Conservation (phyloP, 1,284 basidiomycete species). For the Phylloboletellus chloephorus region DNA sequence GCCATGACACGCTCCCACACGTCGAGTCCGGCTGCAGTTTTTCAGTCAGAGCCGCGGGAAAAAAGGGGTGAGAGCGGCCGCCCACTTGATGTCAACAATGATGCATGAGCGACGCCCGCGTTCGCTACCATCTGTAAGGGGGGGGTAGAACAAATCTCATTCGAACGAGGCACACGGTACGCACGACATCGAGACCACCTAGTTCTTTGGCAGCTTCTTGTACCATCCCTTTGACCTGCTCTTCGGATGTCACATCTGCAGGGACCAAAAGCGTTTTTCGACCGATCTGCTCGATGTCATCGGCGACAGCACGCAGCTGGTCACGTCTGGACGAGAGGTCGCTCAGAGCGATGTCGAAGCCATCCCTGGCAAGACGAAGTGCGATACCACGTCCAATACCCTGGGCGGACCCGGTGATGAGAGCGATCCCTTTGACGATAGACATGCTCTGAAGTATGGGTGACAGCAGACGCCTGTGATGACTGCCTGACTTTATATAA, state of each 20-base stretch:
- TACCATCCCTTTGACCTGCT: constrained; percentile 11
- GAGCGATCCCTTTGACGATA: constrained; percentile 17
- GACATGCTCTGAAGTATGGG: too few species aligned
- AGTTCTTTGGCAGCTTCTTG: background rate
- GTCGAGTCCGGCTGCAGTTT: constrained; percentile 16
- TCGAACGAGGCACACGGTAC: background rate
- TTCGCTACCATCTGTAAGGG: constrained; percentile 21
- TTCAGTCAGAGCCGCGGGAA: too few species aligned
- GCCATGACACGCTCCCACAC: constrained; percentile 18
- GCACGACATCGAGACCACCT: constrained; percentile 8
- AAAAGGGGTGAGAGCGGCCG: too few species aligned
- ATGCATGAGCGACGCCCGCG: constrained; percentile 16
- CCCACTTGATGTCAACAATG: background rate
- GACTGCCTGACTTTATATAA: too few species aligned
- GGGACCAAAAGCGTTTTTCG: background rate
- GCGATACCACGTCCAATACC: constrained; percentile 32
- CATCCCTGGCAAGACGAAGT: constrained; percentile 29
- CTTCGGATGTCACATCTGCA: constrained; percentile 8
- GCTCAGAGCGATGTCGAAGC: constrained; percentile 29
- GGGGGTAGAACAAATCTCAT: background rate
- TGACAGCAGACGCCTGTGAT: too few species aligned
- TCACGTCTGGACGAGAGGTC: constrained; percentile 22
- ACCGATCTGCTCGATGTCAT: constrained; percentile 17
- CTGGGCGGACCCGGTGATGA: constrained; percentile 29
- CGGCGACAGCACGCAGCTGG: constrained; percentile 15